A percentile compares a stretch with the other conserved stretches of the same genome.
These are phyloP conservation scores for Blastomyces percursus DNA, from an alignment of 2,329 filamentous ascomycete species.

Conservation along the genomic window DNA sequence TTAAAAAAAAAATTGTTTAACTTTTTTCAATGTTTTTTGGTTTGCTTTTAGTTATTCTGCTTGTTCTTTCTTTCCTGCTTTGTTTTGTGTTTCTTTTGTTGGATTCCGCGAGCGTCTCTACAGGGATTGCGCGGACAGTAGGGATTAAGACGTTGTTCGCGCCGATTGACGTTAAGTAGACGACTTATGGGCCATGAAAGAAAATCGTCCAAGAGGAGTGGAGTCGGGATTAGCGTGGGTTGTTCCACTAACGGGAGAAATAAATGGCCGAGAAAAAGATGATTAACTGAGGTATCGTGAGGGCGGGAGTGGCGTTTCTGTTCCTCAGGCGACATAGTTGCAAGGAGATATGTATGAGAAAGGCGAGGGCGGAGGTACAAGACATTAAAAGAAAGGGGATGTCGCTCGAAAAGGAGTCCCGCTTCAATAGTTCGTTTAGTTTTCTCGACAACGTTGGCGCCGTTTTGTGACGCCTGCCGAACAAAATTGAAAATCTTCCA, in stretches of 20 bases:
- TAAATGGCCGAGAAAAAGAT: not conserved
- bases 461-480: too few species aligned
- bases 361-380: not conserved
- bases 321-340: not conserved
- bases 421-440: not conserved
- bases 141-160: not conserved
- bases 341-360: not conserved
- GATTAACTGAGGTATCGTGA: not conserved
- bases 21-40: not conserved
- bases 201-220: not conserved
- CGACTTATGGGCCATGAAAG: not conserved
- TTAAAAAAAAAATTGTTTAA: not conserved
- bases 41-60: not conserved
- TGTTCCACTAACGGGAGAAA: not conserved
- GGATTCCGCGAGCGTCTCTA: not conserved
- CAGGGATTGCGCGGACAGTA: not conserved
- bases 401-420: not conserved
- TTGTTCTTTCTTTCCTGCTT: not conserved
- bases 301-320: not conserved
- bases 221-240: not conserved
- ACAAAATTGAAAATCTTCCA: not conserved
- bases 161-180: not conserved
- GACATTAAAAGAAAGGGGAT: not conserved
- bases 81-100: not conserved
- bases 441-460: not conserved